Evolutionary conservation across 352 stramenopile species (phyloP).

Genomic region (Phytophthora megakarya): DNA sequence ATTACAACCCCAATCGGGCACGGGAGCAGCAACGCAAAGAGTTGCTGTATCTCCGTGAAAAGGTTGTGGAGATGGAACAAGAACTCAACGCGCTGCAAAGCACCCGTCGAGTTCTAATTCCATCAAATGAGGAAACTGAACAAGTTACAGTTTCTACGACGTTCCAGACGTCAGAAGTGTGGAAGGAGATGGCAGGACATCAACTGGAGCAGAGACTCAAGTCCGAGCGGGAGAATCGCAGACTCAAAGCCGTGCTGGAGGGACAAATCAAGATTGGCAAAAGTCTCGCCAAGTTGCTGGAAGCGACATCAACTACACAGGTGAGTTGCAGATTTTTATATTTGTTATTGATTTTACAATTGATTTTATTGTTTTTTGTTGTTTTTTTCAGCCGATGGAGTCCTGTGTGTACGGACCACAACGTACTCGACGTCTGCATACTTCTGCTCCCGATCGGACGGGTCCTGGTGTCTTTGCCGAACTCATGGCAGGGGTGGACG

Average conservation of each 20-base stretch:
- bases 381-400: slow-evolving; percentile 34
- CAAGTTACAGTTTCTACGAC: not conserved
- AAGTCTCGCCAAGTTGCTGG: slow-evolving; percentile 50
- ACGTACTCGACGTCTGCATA: slow-evolving; percentile 35
- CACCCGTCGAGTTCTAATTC: not conserved
- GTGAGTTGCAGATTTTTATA: slow-evolving; percentile 4
- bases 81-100: slow-evolving; percentile 37
- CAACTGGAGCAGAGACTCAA: slow-evolving; percentile 52
- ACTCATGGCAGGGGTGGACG: slow-evolving; percentile 38
- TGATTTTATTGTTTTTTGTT: not conserved
- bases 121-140: not conserved
- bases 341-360: not conserved
- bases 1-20: slow-evolving; percentile 45
- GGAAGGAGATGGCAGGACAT: slow-evolving; percentile 47
- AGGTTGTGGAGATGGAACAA: slow-evolving; percentile 47
- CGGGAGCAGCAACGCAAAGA: slow-evolving; percentile 47
- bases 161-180: slow-evolving; percentile 30
- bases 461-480: slow-evolving; percentile 40
- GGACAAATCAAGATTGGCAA: slow-evolving; percentile 68
- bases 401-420: slow-evolving; percentile 28
- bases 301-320: slow-evolving; percentile 35
- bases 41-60: slow-evolving; percentile 49
- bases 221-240: slow-evolving; percentile 59
- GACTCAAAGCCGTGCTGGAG: slow-evolving; percentile 56
- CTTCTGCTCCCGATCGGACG: slow-evolving; percentile 29